Evolutionary conservation across 129 eudicot species (phyloP).

Genomic region (Logfia minima): DNA sequence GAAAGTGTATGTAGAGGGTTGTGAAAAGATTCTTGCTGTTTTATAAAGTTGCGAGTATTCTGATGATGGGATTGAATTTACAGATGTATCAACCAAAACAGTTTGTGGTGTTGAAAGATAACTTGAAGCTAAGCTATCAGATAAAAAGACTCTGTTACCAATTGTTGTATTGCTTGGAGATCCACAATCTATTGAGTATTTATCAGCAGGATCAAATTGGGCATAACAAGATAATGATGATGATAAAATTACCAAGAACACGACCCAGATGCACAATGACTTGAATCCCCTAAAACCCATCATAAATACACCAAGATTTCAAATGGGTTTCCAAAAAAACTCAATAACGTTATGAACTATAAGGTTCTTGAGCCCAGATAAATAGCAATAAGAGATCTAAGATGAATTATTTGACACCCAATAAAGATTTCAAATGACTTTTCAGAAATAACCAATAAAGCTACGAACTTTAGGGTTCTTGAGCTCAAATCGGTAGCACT

Average conservation of each 20-base stretch:
- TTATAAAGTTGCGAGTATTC: slow-evolving; percentile 48
- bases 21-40: slow-evolving; percentile 70
- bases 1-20: slow-evolving; percentile 50
- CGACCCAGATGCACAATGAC: slow-evolving; percentile 36
- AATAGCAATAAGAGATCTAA: background rate
- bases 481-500: background rate
- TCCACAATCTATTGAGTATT: slow-evolving; percentile 72
- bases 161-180: slow-evolving; percentile 54
- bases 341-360: background rate
- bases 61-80: slow-evolving; percentile 49
- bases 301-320: slow-evolving; percentile 23
- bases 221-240: slow-evolving; percentile 24
- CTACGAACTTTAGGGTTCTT: background rate
- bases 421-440: background rate
- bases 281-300: slow-evolving; percentile 38
- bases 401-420: background rate
- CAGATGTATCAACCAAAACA: slow-evolving; percentile 49
- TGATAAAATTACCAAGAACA: slow-evolving; percentile 29
- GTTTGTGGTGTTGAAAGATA: slow-evolving; percentile 64
- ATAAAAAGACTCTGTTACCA: slow-evolving; percentile 48
- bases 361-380: background rate
- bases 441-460: background rate
- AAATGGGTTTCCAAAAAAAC: background rate
- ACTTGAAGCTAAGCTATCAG: slow-evolving; percentile 68
- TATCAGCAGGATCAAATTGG: slow-evolving; percentile 59